Evolutionary conservation across 352 stramenopile genomes (phyloP).

Genomic region (Pythium coloratum): DNA sequence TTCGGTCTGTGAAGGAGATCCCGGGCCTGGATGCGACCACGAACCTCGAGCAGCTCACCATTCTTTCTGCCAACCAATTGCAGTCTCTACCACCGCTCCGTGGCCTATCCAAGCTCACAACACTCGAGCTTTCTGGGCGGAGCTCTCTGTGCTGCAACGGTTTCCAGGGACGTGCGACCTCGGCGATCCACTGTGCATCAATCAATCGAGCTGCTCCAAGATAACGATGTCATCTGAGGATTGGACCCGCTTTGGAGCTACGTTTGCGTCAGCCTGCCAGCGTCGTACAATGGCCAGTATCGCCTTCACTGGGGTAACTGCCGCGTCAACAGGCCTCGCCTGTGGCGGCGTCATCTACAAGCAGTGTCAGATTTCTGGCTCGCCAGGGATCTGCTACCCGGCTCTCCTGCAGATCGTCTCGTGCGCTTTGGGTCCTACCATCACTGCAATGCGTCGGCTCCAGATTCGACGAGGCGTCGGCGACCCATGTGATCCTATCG

Average conservation of each 20-base stretch:
- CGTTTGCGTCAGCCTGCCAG: not conserved
- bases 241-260: not conserved
- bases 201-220: not conserved
- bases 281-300: too few relatives aligned
- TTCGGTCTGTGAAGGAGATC: constrained; percentile 14
- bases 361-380: not conserved
- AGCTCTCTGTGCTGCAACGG: constrained; percentile 4
- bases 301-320: too few relatives aligned
- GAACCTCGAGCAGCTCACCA: constrained; percentile 11
- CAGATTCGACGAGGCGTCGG: too few relatives aligned
- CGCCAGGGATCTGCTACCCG: constrained; percentile 16
- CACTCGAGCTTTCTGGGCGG: not conserved
- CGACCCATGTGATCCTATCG: too few relatives aligned
- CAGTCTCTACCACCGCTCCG: not conserved
- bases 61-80: constrained; percentile 17
- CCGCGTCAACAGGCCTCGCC: not conserved
- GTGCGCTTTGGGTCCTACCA: too few relatives aligned
- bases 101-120: constrained; percentile 4
- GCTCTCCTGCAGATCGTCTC: too few relatives aligned
- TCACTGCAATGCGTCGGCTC: too few relatives aligned
- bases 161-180: not conserved
- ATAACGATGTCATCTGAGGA: not conserved
- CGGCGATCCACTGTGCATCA: not conserved
- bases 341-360: constrained; percentile 25
- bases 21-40: constrained; percentile 10